Evolutionary conservation across 208 protist genomes (phyloP), one percentile per base, ranked within the genome.

Genomic region (Leptomonas seymouri): DNA sequence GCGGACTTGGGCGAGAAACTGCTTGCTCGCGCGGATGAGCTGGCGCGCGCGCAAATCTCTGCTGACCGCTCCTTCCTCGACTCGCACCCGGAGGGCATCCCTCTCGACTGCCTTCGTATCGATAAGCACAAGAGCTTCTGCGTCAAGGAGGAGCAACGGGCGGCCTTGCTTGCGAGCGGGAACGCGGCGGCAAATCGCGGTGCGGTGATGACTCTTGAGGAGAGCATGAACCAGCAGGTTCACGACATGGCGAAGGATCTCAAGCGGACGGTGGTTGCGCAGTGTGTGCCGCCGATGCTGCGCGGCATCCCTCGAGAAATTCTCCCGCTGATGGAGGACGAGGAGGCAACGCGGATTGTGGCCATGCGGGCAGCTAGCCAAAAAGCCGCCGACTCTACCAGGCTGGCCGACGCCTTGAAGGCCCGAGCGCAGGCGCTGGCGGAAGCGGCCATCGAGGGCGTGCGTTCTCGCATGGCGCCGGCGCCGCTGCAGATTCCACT

Each of bases 291-390:
- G 0, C 21, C 46, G 34, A 68, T 62, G 21, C 72, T 84, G 36
- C 75, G 80, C n/a, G 82, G 86, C 28, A 73, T 91, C 20, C 77
- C 86, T 1, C 71, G 69, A 28, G 80, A 86, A 36, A 23, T 89
- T 15, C 56, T 91, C 2, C 75, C 80, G 3, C 67, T 91, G 56
- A 70, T 77, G 44, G 64, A 78, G 2, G 86, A 91, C 41, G 31
- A 69, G 0, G 71, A 76, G 34, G 63, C 66, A 34, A 75, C 71
- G 5, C 57, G 56, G 15, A 77, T 65, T 67, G 62, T 90, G 23
- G 53, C 30, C 42, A 23, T 21, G 53, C 59, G 59, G 6, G 28
- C 53, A 6, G 44, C 48, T 8, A 68, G 58, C 9, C 59, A 53
- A 11, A 64, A 71, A 15, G 59, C 53, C 36, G 64, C 27, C 18